Percentiles rank a stretch among this genome's conserved stretches.
phyloP scores from a whole-genome alignment of 768 basidiomycete species.

The Lepiota subincarnata region DNA sequence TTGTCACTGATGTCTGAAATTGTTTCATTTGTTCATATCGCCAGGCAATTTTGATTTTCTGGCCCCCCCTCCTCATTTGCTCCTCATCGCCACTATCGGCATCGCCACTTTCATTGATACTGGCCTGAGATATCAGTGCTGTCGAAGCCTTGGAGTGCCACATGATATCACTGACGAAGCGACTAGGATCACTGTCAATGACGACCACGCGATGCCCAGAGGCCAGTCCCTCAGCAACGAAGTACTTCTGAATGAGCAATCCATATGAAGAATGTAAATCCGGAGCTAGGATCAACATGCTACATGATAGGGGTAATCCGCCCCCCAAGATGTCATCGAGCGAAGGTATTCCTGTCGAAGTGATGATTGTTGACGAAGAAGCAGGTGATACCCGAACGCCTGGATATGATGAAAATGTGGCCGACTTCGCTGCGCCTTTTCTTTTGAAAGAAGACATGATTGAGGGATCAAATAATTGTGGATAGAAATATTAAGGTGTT shows the following conservation, averaged over 20 bases:
- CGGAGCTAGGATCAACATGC: slow-evolving; percentile 70
- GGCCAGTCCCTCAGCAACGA: slow-evolving; percentile 81
- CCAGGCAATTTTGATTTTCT: slow-evolving; percentile 94
- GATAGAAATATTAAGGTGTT: not conserved
- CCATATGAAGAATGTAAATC: slow-evolving; percentile 86
- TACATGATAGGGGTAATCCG: slow-evolving; percentile 80
- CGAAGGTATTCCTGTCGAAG: slow-evolving; percentile 87
- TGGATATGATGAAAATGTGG: slow-evolving; percentile 27
- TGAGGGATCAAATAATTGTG: not conserved
- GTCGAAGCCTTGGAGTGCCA: slow-evolving; percentile 53
- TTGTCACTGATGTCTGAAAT: slow-evolving; percentile 79
- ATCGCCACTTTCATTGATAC: slow-evolving; percentile 30
- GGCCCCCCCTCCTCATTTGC: slow-evolving; percentile 38
- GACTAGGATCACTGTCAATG: slow-evolving; percentile 52
- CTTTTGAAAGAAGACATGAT: slow-evolving; percentile 82
- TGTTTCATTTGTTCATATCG: slow-evolving; percentile 91
- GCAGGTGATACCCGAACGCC: slow-evolving; percentile 60
- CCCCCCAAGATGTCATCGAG: slow-evolving; percentile 95
- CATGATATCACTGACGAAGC: slow-evolving; percentile 73
- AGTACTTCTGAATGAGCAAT: slow-evolving; percentile 83
- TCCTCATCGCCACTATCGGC: slow-evolving; percentile 29
- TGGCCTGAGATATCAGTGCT: slow-evolving; percentile 19
- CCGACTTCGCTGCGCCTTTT: slow-evolving; percentile 43
- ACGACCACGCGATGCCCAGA: slow-evolving; percentile 66
- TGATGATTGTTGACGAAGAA: slow-evolving; percentile 51